phyloP scores from a whole-genome alignment of 2,329 filamentous ascomycete genomes.

The Ceratocystis albifundus region DNA sequence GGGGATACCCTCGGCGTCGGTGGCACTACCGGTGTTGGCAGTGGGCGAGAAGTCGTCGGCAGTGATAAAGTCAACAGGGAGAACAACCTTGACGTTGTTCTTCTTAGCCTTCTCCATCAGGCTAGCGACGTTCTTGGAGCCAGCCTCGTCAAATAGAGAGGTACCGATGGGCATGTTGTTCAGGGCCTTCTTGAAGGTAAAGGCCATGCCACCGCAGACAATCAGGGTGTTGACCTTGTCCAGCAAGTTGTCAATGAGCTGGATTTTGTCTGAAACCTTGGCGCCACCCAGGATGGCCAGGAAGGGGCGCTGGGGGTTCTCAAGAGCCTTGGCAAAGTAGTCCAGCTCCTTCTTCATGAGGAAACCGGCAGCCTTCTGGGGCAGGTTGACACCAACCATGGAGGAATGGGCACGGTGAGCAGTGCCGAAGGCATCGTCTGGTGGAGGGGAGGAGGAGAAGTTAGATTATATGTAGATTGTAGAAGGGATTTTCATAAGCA shows the following conservation, averaged over 20 bases:
- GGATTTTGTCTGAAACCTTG: slow-evolving; percentile 99
- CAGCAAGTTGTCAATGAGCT: slow-evolving; percentile 96
- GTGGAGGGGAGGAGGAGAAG: slow-evolving; percentile 8
- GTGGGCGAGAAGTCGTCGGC: slow-evolving; percentile 89
- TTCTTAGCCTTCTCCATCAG: slow-evolving; percentile 93
- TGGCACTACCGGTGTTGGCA: slow-evolving; percentile 68
- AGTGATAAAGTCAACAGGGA: slow-evolving; percentile 90
- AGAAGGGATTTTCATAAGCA: background rate
- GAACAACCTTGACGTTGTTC: slow-evolving; percentile 88
- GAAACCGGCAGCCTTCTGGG: slow-evolving; percentile 95
- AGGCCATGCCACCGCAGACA: slow-evolving; percentile 96
- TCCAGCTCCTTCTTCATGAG: slow-evolving; percentile 99
- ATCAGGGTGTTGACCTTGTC: slow-evolving; percentile 96
- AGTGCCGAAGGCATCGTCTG: slow-evolving; percentile 80
- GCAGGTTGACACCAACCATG: slow-evolving; percentile 94
- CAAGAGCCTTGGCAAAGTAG: slow-evolving; percentile 95
- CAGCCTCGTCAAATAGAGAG: slow-evolving; percentile 86
- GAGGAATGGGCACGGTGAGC: slow-evolving; percentile 97
- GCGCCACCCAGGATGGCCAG: slow-evolving; percentile 95
- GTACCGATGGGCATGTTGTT: slow-evolving; percentile 79
- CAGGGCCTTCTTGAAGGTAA: slow-evolving; percentile 99
- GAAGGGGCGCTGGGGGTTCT: slow-evolving; percentile 88
- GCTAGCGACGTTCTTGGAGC: slow-evolving; percentile 77
- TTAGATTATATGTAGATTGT: background rate
- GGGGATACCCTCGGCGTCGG: slow-evolving; percentile 73